Percentiles rank a stretch among this genome's conserved stretches.
phyloP scores from a whole-genome alignment of 1,139 yeast species.

The Candida frijolesensis region DNA sequence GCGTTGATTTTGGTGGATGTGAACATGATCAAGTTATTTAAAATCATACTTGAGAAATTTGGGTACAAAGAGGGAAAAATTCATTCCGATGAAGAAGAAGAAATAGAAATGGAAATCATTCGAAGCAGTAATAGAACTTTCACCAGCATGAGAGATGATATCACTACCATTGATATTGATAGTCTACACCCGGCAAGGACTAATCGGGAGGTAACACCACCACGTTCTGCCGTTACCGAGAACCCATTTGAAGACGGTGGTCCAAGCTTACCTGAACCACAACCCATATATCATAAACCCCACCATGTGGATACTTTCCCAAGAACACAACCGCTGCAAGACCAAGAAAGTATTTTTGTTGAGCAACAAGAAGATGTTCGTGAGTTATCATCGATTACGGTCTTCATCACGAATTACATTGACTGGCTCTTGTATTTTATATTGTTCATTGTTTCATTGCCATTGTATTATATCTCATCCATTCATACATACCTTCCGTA shows the following conservation, averaged over 20 bases:
- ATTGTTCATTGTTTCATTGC: constrained; percentile 56
- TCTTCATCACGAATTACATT: constrained; percentile 46
- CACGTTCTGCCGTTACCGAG: constrained; percentile 12
- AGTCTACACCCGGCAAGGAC: constrained; percentile 22
- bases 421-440: constrained; percentile 56
- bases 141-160: constrained; percentile 38
- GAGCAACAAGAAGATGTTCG: constrained; percentile 7
- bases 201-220: constrained; percentile 16
- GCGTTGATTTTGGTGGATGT: constrained; percentile 50
- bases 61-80: constrained; percentile 19
- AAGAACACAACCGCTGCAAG: constrained; percentile 2
- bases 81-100: constrained; percentile 19
- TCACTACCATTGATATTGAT: constrained; percentile 37
- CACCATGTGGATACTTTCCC: constrained; percentile 12
- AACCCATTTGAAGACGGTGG: constrained; percentile 19
- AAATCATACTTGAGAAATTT: constrained; percentile 23
- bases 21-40: constrained; percentile 36
- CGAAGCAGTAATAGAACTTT: constrained; percentile 18
- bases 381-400: constrained; percentile 11
- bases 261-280: constrained; percentile 17
- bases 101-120: constrained; percentile 23
- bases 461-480: constrained; percentile 48
- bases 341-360: constrained; percentile 2
- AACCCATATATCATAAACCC: constrained; percentile 21
- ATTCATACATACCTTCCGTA: constrained; percentile 61